Base-by-base conservation (phyloP, 164 flowering plant genomes). In the Kalanchoe fedtschenkoi region DNA sequence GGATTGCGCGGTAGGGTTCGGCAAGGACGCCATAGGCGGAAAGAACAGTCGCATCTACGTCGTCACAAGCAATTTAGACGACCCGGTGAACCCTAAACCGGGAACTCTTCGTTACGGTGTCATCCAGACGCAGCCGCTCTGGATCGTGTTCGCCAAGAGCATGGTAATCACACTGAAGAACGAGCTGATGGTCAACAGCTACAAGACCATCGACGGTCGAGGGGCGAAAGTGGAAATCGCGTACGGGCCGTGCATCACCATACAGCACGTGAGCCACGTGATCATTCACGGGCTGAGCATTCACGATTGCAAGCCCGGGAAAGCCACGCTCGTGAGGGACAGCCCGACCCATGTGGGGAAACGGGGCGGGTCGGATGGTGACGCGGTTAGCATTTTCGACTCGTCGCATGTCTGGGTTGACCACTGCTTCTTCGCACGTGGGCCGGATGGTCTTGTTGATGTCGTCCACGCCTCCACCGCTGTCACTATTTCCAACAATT, bases 331-430 rank as follows among this genome's bases (percentile, higher is more conserved):
- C 7, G 95, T 85, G 21, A 63, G 81, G 37, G 74, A 74, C 66
- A 70, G 66, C 6, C 72, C 76, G 0, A 38, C 35, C 5, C 83
- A 87, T 59, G 66, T 77, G 2, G 86, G 87, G 0, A 74, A 62
- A 3, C 73, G 88, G 0, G 34, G 8, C 5, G 83, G 86, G 6
- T 74, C 76, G 1, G 91, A 88, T 58, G 95, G 89, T 0, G 95
- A 83, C 63, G 89, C 79, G 11, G 78, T 88, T 29, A 39, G 26
- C 17, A 63, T 85, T 1, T 82, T 78, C 35, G 76, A 66, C 0
- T 81, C 88, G 17, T 65, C 79, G 0, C 38, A 86, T 62, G 63
- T 88, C 17, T 87, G 93, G 93, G 62, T 87, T 30, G 93, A 84
- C 55, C 93, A 87, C 65, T 83, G 89, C 68, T 80, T 21, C 24